phyloP scores from a whole-genome alignment of 139 green algal genomes.

The Auxenochlorella pyrenoidosa region DNA sequence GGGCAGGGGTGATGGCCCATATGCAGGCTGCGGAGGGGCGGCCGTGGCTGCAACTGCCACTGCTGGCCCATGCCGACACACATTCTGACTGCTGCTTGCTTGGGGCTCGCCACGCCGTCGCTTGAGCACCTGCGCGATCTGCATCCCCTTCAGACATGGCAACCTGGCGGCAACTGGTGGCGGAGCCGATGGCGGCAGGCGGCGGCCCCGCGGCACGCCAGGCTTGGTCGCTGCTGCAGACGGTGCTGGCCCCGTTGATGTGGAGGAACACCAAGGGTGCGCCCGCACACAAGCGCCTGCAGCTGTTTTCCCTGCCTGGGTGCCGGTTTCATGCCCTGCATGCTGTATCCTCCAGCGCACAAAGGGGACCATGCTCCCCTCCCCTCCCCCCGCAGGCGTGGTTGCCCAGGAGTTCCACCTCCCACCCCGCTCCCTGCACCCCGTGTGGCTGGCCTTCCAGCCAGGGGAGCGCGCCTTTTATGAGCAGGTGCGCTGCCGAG shows the following conservation, averaged over 20 bases:
- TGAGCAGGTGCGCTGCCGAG: background rate
- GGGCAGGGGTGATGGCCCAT: background rate
- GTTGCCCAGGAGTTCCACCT: conserved; percentile 63
- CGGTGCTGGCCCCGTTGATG: conserved; percentile 75
- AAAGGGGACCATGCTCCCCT: too few species aligned
- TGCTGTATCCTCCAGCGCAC: too few species aligned
- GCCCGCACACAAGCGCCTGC: too few species aligned
- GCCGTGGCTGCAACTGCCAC: background rate
- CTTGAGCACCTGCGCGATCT: too few species aligned
- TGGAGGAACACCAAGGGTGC: conserved; percentile 78
- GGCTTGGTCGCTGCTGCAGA: conserved; percentile 49
- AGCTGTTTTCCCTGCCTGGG: too few species aligned
- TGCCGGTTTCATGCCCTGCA: too few species aligned
- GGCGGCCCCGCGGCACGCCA: too few species aligned
- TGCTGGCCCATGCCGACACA: background rate
- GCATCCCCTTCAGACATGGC: conserved; percentile 15
- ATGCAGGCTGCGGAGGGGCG: background rate
- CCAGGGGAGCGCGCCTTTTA: conserved; percentile 45
- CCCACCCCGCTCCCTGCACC: conserved; percentile 58
- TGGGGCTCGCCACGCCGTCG: too few species aligned
- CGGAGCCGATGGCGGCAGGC: background rate
- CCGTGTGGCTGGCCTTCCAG: conserved; percentile 37
- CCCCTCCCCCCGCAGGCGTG: too few species aligned
- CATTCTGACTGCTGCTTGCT: background rate
- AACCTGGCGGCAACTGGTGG: conserved; percentile 45